Conservation (phyloP, 202 grass and related monocot genomes). For the Bolboschoenoplectus hybrid region DNA sequence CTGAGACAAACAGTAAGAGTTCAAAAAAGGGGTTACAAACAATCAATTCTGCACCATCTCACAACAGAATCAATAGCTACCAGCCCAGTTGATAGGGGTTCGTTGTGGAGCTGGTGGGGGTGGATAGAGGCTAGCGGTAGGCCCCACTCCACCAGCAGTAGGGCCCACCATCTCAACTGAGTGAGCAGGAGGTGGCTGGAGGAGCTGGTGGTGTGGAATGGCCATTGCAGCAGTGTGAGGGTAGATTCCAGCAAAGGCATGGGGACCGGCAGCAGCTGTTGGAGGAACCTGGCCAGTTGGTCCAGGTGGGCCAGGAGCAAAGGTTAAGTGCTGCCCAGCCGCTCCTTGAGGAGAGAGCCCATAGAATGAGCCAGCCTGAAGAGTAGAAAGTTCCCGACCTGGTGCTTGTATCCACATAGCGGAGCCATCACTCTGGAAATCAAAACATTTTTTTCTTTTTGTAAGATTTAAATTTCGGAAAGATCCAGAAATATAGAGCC, state of each 20-base stretch:
- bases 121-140: conserved; percentile 21
- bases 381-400: conserved; percentile 62
- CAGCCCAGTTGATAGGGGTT: conserved; percentile 67
- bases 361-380: conserved; percentile 65
- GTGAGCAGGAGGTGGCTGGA: conserved; percentile 70
- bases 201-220: conserved; percentile 58
- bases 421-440: conserved; percentile 63
- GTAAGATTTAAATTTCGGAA: conserved; percentile 38
- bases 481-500: neutral
- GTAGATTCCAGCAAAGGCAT: conserved; percentile 67
- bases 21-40: conserved; percentile 41
- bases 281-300: conserved; percentile 8
- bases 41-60: conserved; percentile 25
- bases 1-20: conserved; percentile 30
- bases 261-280: conserved; percentile 51
- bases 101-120: conserved; percentile 65
- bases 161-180: conserved; percentile 70
- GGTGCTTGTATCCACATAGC: conserved; percentile 66
- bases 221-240: conserved; percentile 56
- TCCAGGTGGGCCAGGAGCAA: conserved; percentile 47
- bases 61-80: conserved; percentile 62
- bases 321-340: conserved; percentile 62
- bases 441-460: conserved; percentile 15
- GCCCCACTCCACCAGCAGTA: conserved; percentile 49
- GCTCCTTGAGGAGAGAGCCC: conserved; percentile 52